phyloP scores from a whole-genome alignment of 1,284 basidiomycete genomes.

The Puccinia coronata region DNA sequence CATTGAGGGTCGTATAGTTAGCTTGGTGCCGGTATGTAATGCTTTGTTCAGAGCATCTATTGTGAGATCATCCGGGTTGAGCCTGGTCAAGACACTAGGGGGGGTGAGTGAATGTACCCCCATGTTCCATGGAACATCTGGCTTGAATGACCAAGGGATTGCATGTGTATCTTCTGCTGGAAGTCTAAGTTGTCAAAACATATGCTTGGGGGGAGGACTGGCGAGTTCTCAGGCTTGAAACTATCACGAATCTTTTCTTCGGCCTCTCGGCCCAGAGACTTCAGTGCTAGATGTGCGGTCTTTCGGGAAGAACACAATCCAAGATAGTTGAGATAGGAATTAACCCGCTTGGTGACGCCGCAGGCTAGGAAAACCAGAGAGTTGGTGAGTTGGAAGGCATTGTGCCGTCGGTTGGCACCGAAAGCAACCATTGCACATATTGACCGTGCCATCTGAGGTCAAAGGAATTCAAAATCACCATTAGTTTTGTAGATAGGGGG shows the following conservation, averaged over 20 bases:
- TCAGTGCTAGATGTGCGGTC: neutral
- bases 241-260: neutral
- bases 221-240: neutral
- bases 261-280: neutral
- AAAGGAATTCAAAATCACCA: no score
- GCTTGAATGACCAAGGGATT: neutral
- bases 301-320: neutral
- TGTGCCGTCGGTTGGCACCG: neutral
- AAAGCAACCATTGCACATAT: neutral
- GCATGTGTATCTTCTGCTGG: conserved; percentile 3
- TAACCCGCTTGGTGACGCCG: neutral
- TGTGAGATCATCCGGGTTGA: no score
- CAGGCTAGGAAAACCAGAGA: neutral
- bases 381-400: neutral
- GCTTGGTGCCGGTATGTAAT: no score
- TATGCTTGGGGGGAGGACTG: neutral
- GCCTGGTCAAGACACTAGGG: no score
- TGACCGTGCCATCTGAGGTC: neutral
- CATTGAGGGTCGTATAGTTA: no score
- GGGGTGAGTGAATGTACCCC: no score
- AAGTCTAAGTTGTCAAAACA: conserved; percentile 22
- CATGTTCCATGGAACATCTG: neutral
- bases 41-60: no score
- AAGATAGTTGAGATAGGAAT: neutral
- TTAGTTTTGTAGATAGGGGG: no score